These are phyloP conservation scores for Acorus calamus DNA, from an alignment of 106 monocot species.

Conservation along the genomic window DNA sequence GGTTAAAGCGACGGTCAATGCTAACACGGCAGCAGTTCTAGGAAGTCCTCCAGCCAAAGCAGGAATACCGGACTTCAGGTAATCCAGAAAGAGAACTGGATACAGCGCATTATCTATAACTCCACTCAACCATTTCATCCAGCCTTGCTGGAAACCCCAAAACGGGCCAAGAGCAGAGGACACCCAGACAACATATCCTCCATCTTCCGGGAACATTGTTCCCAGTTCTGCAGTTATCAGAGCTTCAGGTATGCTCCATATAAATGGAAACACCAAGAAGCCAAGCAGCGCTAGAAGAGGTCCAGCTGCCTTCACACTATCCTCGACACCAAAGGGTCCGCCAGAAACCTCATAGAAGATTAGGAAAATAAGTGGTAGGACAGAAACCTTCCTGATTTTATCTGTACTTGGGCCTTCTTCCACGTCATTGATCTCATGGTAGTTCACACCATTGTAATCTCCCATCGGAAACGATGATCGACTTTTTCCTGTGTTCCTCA, in stretches of 20 bases:
- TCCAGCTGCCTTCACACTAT: slow-evolving; percentile 59
- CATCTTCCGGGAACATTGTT: slow-evolving; percentile 74
- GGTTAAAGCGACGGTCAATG: slow-evolving; percentile 38
- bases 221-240: slow-evolving; percentile 65
- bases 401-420: slow-evolving; percentile 11
- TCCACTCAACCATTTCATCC: slow-evolving; percentile 81
- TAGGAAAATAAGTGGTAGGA: slow-evolving; percentile 54
- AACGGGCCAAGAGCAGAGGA: slow-evolving; percentile 50
- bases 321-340: slow-evolving; percentile 64
- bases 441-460: slow-evolving; percentile 10
- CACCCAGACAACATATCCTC: slow-evolving; percentile 75
- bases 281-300: slow-evolving; percentile 54
- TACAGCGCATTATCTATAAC: slow-evolving; percentile 76
- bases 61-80: slow-evolving; percentile 51
- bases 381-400: slow-evolving; percentile 36
- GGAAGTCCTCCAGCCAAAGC: slow-evolving; percentile 34
- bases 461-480: slow-evolving; percentile 23
- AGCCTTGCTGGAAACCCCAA: slow-evolving; percentile 76
- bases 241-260: slow-evolving; percentile 83
- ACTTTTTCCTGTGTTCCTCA: slow-evolving; percentile 1
- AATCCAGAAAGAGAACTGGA: slow-evolving; percentile 62
- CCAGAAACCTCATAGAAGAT: slow-evolving; percentile 82
- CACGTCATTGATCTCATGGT: slow-evolving; percentile 9
- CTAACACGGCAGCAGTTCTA: slow-evolving; percentile 28
- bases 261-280: slow-evolving; percentile 53